A percentile compares a stretch with the other conserved stretches of the same genome.
Conservation (phyloP, 805 yeast species). For the Barnettozyma sp. region DNA sequence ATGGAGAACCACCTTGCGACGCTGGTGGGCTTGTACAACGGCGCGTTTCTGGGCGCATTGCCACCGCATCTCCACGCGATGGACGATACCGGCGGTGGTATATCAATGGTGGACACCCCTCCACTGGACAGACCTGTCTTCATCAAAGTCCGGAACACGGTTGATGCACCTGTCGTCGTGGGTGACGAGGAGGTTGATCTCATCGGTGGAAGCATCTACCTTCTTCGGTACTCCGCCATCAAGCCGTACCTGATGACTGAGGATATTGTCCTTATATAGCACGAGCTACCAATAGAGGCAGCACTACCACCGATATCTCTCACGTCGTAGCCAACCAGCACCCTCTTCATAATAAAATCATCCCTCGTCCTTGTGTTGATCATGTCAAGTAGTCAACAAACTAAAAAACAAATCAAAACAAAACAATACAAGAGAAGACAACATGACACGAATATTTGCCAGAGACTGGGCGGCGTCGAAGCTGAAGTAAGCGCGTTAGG, state of each 20-base stretch:
- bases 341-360: background rate
- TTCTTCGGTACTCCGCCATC: conserved; percentile 57
- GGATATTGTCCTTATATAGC: conserved; percentile 37
- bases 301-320: background rate
- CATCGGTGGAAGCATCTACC: conserved; percentile 61
- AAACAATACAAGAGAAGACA: too few relatives aligned
- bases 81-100: conserved; percentile 64
- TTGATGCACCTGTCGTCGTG: conserved; percentile 34
- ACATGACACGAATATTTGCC: too few relatives aligned
- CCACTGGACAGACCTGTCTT: conserved; percentile 74
- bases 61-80: conserved; percentile 66
- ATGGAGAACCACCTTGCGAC: conserved; percentile 63
- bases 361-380: too few relatives aligned
- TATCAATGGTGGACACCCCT: conserved; percentile 76
- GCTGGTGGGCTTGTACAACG: conserved; percentile 56
- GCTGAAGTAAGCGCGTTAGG: too few relatives aligned
- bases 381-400: too few relatives aligned
- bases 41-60: conserved; percentile 55
- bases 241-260: conserved; percentile 34
- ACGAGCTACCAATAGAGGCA: background rate
- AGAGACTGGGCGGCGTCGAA: too few relatives aligned
- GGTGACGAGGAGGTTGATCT: conserved; percentile 54
- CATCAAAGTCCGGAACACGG: conserved; percentile 42
- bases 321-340: background rate
- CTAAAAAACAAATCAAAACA: too few relatives aligned